A percentile compares a stretch with the other conserved stretches of the same genome.
These are phyloP conservation scores for Vaccinium corymbosum DNA, from an alignment of 148 eudicot species.

Conservation along the genomic window DNA sequence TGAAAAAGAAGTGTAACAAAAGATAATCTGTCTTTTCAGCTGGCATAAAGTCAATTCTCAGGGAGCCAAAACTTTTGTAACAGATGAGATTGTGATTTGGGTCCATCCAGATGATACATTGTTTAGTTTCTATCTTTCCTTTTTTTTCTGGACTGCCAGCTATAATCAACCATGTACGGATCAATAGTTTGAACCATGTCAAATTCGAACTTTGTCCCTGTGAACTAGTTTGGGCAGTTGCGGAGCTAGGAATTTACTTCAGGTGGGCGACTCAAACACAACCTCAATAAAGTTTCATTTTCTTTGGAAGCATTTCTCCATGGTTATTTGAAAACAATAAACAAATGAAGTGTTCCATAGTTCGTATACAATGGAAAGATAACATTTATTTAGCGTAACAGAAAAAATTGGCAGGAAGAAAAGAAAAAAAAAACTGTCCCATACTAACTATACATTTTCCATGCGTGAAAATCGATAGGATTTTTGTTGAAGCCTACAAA, in stretches of 20 bases:
- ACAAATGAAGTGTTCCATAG: neutral
- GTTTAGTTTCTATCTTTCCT: neutral
- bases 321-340: neutral
- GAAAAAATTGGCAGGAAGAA: neutral
- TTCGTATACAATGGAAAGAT: neutral
- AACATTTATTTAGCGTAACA: neutral
- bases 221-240: neutral
- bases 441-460: neutral
- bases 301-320: neutral
- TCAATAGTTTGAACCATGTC: neutral
- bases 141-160: neutral
- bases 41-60: neutral
- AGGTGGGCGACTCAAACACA: neutral
- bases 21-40: neutral
- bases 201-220: conserved; percentile 2
- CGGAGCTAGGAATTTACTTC: neutral
- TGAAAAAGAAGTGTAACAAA: neutral
- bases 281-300: neutral
- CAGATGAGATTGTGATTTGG: neutral
- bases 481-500: neutral
- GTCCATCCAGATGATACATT: neutral
- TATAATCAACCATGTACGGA: neutral
- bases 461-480: neutral
- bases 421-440: neutral
- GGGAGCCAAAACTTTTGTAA: neutral